Base-by-base conservation (phyloP, 2,329 filamentous ascomycete genomes). In the Cyclaneusma minus region DNA sequence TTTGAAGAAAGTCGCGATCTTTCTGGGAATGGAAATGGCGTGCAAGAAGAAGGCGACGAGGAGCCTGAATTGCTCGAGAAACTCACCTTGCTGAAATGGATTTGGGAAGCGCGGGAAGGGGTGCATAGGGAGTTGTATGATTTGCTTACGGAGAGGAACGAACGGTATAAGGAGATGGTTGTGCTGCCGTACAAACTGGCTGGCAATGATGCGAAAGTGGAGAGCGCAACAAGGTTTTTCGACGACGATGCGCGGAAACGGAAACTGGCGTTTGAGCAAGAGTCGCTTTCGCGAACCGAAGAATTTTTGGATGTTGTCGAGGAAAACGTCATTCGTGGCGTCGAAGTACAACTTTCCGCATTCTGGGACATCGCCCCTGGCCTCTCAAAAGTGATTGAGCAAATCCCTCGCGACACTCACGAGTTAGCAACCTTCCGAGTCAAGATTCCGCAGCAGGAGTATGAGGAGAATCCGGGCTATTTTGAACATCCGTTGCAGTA, bases 281-380 rank as follows among this genome's bases (percentile, higher is more conserved):
- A 84, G 37, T 68, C 75, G 1, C 57, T 85, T 16, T 64, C 69
- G 36, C 73, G 89, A 8, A 73, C 76, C 12, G 68, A 81, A 38
- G 73, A 77, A 13, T 85, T 95, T 45, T 64, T 81, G 38, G 63
- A 66, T 24, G 69, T 89, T 5, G 70, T 94, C 16, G 83, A 93
- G 47, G 65, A 74, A 39, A 89, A 89, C 29, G 85, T 93, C 13
- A 72, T 74, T 12, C 73, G 81, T 7, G 89, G 87, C 10, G 83
- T 95, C 7, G 84, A 94, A 47, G 69, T 83, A 29, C 89, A 95
- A 52, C 65, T 94, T 3, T 85, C 78, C 7, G 85, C 87, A 0
- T 98, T 95, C 49, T 98, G 89, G 89, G 89, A 98, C 45, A 92
- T 95, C 42, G 87, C 85, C 2, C 89, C 89, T 3, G 72, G 75